phyloP scores from a whole-genome alignment of 768 basidiomycete species.

The Lentinula aciculospora region DNA sequence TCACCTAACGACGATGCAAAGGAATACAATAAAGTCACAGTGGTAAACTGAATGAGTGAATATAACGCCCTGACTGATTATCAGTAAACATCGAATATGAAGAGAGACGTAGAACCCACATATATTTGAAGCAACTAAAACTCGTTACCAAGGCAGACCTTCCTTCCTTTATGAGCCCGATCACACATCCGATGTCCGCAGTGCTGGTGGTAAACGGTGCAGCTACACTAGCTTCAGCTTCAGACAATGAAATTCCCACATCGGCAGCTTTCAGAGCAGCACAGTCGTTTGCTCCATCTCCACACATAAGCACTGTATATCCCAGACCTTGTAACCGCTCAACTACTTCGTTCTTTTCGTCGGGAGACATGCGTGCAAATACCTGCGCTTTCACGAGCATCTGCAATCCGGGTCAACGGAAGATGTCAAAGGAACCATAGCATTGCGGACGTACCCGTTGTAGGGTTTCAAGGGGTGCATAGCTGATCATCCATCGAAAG shows the following conservation, averaged over 20 bases:
- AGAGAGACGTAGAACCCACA: constrained; percentile 54
- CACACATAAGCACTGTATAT: constrained; percentile 97
- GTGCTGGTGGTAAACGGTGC: constrained; percentile 94
- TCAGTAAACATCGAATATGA: constrained; percentile 12
- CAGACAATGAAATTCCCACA: constrained; percentile 93
- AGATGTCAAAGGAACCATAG: neutral
- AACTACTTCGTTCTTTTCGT: constrained; percentile 98
- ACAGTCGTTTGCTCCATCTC: constrained; percentile 98
- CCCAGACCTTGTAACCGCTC: constrained; percentile 90
- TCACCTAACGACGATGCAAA: constrained; percentile 96
- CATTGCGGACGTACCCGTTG: constrained; percentile 62
- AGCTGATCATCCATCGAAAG: constrained; percentile 97
- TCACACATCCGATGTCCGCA: constrained; percentile 92
- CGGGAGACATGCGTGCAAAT: constrained; percentile 98
- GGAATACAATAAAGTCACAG: constrained; percentile 90
- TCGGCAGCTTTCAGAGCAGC: constrained; percentile 98
- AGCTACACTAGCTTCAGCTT: constrained; percentile 97
- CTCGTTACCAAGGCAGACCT: constrained; percentile 94
- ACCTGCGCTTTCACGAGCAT: constrained; percentile 97
- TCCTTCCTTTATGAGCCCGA: constrained; percentile 96
- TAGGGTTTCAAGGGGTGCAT: constrained; percentile 88
- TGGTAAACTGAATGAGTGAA: constrained; percentile 98
- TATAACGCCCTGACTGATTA: constrained; percentile 76
- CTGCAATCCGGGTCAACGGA: constrained; percentile 31
- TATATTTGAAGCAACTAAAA: constrained; percentile 99